phyloP scores from a whole-genome alignment of 176 grass and related monocot genomes.

The Aegilops longissima region DNA sequence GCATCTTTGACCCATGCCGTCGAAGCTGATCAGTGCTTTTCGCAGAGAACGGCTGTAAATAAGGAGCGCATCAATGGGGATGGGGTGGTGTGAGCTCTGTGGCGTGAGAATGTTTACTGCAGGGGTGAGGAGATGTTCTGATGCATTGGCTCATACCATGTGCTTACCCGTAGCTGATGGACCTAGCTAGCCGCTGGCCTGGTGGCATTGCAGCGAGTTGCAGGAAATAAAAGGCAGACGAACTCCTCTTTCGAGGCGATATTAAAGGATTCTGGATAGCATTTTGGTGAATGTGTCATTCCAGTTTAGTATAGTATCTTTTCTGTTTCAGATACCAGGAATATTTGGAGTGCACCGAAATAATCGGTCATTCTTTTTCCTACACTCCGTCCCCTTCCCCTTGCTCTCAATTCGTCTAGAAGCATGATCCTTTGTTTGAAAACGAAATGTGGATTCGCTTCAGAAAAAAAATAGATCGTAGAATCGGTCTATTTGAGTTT shows the following conservation, averaged over 20 bases:
- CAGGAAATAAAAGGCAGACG: background rate
- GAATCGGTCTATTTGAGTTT: background rate
- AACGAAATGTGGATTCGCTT: background rate
- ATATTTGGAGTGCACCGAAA: no score
- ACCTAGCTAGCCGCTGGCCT: background rate
- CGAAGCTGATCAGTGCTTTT: slow-evolving; percentile 13
- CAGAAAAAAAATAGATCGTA: background rate
- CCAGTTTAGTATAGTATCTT: background rate
- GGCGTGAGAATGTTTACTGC: slow-evolving; percentile 18
- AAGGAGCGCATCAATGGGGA: background rate
- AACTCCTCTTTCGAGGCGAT: background rate
- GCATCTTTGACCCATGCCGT: slow-evolving; percentile 38
- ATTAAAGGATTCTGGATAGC: background rate
- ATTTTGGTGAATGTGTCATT: background rate
- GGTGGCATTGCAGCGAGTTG: background rate
- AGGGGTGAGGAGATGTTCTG: background rate
- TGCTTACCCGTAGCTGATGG: background rate
- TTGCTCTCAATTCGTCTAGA: background rate
- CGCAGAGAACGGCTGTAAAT: background rate
- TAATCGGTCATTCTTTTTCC: background rate
- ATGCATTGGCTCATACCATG: background rate
- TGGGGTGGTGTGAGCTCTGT: background rate
- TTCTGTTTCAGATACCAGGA: no score
- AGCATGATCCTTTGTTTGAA: background rate
- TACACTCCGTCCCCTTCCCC: background rate